Conservation (phyloP, 2,329 filamentous ascomycete species). For the Aureobasidium sp. region DNA sequence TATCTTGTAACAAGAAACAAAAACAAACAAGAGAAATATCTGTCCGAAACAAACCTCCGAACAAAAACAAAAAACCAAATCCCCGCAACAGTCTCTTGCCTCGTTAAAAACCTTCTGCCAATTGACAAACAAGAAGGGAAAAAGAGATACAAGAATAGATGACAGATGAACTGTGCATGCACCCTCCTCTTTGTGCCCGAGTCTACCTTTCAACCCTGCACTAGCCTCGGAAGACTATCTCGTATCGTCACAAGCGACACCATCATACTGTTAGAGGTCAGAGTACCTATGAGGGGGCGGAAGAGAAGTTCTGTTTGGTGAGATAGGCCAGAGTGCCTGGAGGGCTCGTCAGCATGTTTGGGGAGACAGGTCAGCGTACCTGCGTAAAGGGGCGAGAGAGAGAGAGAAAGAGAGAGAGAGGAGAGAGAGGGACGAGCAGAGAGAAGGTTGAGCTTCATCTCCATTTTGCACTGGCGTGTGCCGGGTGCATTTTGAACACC, state of each 20-base stretch:
- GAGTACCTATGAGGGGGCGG: constrained; percentile 1
- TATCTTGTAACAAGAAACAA: not conserved
- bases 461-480: not conserved
- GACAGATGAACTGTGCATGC: not conserved
- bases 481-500: not conserved
- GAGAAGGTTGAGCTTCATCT: not conserved
- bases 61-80: not conserved
- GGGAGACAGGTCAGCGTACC: not conserved
- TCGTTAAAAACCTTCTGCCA: not conserved
- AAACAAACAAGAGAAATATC: not conserved
- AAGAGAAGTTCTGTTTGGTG: not conserved
- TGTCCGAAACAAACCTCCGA: not conserved
- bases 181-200: not conserved
- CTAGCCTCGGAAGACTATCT: not conserved
- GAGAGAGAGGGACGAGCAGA: not conserved
- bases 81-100: not conserved
- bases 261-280: constrained; percentile 7
- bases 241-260: constrained; percentile 1
- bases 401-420: not conserved
- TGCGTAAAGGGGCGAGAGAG: not conserved
- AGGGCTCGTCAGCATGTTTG: not conserved
- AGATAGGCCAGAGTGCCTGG: not conserved
- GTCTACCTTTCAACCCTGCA: not conserved
- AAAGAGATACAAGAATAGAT: not conserved
- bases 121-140: not conserved